phyloP scores from a whole-genome alignment of 345 rosid species.

The Populus nigra region DNA sequence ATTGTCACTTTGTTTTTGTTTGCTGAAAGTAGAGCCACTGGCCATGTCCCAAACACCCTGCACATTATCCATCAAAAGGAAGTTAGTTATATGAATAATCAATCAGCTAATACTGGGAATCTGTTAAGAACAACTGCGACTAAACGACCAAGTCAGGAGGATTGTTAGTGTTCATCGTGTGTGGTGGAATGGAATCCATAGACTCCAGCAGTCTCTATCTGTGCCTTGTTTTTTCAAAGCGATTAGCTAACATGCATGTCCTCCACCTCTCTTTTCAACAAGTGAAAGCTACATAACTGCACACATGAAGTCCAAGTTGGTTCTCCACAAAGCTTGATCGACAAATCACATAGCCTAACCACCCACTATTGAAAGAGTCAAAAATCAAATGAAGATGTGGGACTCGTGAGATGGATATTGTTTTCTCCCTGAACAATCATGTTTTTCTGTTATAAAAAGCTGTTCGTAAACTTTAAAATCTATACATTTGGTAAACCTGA shows the following conservation, averaged over 20 bases:
- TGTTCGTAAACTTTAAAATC: neutral
- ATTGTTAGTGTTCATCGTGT: too few relatives aligned
- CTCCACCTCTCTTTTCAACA: neutral
- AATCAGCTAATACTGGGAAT: neutral
- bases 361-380: neutral
- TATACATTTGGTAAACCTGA: neutral
- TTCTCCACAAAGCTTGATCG: neutral
- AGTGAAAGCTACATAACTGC: neutral
- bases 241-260: neutral
- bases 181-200: too few relatives aligned
- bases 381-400: neutral
- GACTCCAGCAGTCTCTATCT: too few relatives aligned
- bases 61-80: neutral
- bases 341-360: neutral
- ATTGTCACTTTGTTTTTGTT: slow-evolving; percentile 59
- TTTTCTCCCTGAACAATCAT: neutral
- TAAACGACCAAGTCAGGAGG: too few relatives aligned
- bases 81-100: neutral
- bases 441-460: neutral
- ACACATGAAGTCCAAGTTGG: neutral
- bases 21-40: slow-evolving; percentile 65
- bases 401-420: neutral
- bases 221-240: neutral
- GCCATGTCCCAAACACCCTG: slow-evolving; percentile 93
- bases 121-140: too few relatives aligned